These are phyloP conservation scores for Dimargaris xerosporica DNA, from an alignment of 192 early-diverging fungal species.

Conservation along the genomic window DNA sequence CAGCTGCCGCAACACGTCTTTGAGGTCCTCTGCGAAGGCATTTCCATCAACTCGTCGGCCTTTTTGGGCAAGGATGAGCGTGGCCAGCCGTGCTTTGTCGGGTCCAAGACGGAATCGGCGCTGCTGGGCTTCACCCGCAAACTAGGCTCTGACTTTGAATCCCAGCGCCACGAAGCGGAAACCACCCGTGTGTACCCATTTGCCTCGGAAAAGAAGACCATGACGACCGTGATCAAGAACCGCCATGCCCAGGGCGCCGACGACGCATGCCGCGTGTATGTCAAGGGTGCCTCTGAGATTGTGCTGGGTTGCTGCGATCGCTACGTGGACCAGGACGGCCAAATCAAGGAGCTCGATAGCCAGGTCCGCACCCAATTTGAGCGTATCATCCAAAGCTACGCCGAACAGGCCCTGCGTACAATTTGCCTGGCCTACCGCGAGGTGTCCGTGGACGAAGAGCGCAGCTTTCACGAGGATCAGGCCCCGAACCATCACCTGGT, in stretches of 20 bases:
- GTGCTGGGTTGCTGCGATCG: conserved; percentile 47
- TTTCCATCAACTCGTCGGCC: conserved; percentile 72
- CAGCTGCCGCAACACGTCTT: conserved; percentile 38
- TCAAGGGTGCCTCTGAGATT: conserved; percentile 91
- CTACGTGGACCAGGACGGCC: conserved; percentile 13
- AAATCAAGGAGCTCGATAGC: no score
- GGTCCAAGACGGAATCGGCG: conserved; percentile 93
- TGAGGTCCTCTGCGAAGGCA: conserved; percentile 43
- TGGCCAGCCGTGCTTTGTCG: conserved; percentile 33
- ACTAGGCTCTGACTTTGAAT: conserved; percentile 41
- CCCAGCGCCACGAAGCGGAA: conserved; percentile 46
- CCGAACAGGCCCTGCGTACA: conserved; percentile 71
- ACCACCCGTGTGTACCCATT: conserved; percentile 73
- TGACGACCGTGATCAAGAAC: conserved; percentile 68
- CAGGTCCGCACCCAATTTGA: background rate
- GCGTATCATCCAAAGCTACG: conserved; percentile 30
- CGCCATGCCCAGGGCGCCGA: conserved; percentile 21
- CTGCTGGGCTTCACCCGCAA: conserved; percentile 62
- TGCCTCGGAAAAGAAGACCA: conserved; percentile 80
- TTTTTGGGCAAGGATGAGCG: conserved; percentile 16
- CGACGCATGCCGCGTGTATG: conserved; percentile 44
- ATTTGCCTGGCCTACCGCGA: conserved; percentile 79
- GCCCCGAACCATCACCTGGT: conserved; percentile 45
- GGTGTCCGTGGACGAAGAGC: conserved; percentile 45
- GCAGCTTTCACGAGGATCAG: conserved; percentile 22